These are phyloP conservation scores for Cairneyella variabilis DNA, from an alignment of 495 filamentous ascomycete genomes.

Conservation along the genomic window DNA sequence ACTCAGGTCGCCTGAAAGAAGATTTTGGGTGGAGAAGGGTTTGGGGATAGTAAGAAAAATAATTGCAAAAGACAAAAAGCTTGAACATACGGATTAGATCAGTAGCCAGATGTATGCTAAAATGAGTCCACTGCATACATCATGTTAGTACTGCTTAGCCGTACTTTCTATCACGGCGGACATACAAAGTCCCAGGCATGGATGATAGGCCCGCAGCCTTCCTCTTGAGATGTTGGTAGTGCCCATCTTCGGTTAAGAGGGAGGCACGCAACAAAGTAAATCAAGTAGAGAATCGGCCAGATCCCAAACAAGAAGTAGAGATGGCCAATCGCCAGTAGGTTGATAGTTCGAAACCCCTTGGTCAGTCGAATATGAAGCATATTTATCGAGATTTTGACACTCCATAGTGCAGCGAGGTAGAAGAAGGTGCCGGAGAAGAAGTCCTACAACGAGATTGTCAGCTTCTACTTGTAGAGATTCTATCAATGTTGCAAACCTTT, in stretches of 20 bases:
- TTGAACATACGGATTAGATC: too few species aligned
- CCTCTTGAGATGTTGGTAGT: not conserved
- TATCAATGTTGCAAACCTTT: not conserved
- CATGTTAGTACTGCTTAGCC: not conserved
- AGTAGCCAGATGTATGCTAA: not conserved
- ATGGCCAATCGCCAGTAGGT: not conserved
- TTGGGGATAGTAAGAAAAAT: not conserved
- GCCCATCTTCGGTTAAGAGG: not conserved
- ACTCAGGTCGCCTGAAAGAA: not conserved
- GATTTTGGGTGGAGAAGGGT: not conserved
- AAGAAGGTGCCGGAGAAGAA: slow-evolving; percentile 1
- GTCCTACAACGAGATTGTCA: not conserved
- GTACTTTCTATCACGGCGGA: not conserved
- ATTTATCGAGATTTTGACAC: not conserved
- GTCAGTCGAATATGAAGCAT: not conserved
- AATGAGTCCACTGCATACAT: slow-evolving; percentile 1
- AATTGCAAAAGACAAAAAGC: too few species aligned
- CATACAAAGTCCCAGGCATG: slow-evolving; percentile 8
- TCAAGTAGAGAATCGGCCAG: slow-evolving; percentile 1
- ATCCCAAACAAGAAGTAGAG: not conserved
- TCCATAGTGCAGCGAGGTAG: not conserved
- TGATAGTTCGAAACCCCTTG: not conserved
- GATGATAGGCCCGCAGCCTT: not conserved
- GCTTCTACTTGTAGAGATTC: not conserved
- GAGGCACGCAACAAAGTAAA: not conserved